Percentiles rank a stretch among this genome's conserved stretches.
Conservation (phyloP, 257 asterid species). For the Nicotiana paniculata region DNA sequence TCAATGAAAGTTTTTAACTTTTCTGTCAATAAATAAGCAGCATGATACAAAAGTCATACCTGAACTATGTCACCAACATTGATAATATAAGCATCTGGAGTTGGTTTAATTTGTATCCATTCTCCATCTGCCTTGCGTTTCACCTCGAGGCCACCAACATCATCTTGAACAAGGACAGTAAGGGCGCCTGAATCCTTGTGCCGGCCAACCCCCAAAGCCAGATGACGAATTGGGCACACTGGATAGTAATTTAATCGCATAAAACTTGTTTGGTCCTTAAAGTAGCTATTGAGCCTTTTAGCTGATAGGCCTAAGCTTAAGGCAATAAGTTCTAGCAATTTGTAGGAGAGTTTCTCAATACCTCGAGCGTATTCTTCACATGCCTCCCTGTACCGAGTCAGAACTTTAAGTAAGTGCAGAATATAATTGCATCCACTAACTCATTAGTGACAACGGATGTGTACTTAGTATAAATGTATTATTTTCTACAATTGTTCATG, state of each 20-base stretch:
- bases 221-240: slow-evolving; percentile 47
- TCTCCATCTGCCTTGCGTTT: slow-evolving; percentile 64
- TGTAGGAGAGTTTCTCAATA: slow-evolving; percentile 38
- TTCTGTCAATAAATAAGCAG: not conserved
- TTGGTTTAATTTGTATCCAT: slow-evolving; percentile 69
- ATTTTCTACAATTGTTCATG: too few species aligned
- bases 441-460: too few species aligned
- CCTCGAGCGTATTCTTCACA: slow-evolving; percentile 45
- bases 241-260: slow-evolving; percentile 69
- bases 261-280: slow-evolving; percentile 48
- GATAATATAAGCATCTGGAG: slow-evolving; percentile 53
- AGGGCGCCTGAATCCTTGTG: slow-evolving; percentile 59
- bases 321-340: slow-evolving; percentile 44
- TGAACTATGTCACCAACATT: slow-evolving; percentile 64
- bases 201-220: slow-evolving; percentile 70
- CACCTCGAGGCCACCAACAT: slow-evolving; percentile 70
- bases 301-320: slow-evolving; percentile 46
- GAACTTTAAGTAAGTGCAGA: too few species aligned
- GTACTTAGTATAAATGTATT: too few species aligned
- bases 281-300: slow-evolving; percentile 34
- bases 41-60: slow-evolving; percentile 20
- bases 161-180: slow-evolving; percentile 64
- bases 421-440: too few species aligned
- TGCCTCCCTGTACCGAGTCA: slow-evolving; percentile 31
- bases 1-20: not conserved